Conservation (phyloP, 305 asterid genomes). For the Striga hermonthica region DNA sequence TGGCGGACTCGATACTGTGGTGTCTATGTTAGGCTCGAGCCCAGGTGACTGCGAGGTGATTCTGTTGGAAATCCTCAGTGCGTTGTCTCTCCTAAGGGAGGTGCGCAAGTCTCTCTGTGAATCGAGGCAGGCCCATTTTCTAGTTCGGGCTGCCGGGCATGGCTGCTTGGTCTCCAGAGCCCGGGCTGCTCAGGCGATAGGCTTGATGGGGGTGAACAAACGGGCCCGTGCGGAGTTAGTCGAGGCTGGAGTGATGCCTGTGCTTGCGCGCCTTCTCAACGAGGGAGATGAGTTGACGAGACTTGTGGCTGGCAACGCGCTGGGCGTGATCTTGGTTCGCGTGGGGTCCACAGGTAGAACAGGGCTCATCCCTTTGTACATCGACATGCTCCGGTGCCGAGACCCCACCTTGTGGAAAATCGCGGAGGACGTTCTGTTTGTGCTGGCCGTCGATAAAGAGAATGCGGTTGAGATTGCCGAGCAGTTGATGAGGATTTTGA, state of each 20-base stretch:
- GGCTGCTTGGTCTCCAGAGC: constrained; percentile 59
- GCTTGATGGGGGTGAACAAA: constrained; percentile 51
- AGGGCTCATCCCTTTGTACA: constrained; percentile 43
- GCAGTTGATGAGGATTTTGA: constrained; percentile 47
- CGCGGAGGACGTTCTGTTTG: constrained; percentile 56
- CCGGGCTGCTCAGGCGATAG: constrained; percentile 65
- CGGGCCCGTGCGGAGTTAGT: constrained; percentile 42
- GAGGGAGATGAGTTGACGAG: constrained; percentile 41
- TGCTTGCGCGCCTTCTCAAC: constrained; percentile 41
- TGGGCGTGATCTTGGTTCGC: constrained; percentile 53
- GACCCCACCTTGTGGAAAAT: constrained; percentile 46
- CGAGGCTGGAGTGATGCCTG: constrained; percentile 41
- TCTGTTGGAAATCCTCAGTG: constrained; percentile 54
- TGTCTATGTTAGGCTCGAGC: constrained; percentile 35
- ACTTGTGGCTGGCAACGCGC: constrained; percentile 55
- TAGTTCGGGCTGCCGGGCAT: constrained; percentile 48
- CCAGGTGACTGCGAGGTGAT: constrained; percentile 35
- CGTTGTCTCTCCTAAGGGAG: constrained; percentile 57
- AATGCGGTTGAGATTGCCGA: constrained; percentile 43
- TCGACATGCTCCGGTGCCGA: constrained; percentile 43
- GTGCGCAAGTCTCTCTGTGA: constrained; percentile 45
- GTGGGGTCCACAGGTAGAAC: constrained; percentile 45
- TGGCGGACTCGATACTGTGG: constrained; percentile 48
- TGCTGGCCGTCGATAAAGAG: constrained; percentile 49
- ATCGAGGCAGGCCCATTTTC: constrained; percentile 38